A percentile compares a stretch with the other conserved stretches of the same genome.
Conservation (phyloP, 2,329 filamentous ascomycete species). For the Fusarium robinianum region DNA sequence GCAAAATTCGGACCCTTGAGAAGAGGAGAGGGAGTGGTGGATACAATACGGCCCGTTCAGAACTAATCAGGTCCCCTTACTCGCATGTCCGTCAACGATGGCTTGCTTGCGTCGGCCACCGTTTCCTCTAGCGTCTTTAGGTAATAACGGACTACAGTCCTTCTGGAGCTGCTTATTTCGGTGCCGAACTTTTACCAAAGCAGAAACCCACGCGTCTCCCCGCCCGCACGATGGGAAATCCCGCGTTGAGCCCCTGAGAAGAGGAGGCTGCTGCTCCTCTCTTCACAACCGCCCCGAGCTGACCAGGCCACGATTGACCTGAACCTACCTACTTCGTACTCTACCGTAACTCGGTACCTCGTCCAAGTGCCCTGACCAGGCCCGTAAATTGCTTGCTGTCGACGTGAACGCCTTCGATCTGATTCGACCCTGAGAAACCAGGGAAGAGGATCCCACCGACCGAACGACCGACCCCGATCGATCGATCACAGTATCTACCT, state of each 20-base stretch:
- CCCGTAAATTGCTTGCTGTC: conserved; percentile 24
- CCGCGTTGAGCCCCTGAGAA: conserved; percentile 9
- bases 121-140: conserved; percentile 24
- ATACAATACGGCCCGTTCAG: conserved; percentile 3
- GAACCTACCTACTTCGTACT: too few relatives aligned
- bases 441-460: neutral
- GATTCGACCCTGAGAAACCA: conserved; percentile 18
- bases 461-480: conserved; percentile 14
- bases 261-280: neutral
- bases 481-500: neutral
- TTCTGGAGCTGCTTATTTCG: conserved; percentile 21
- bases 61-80: neutral
- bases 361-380: conserved; percentile 9
- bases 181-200: conserved; percentile 27
- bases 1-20: neutral
- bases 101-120: too few relatives aligned
- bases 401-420: conserved; percentile 1
- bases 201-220: conserved; percentile 4
- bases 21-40: conserved; percentile 5
- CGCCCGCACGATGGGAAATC: neutral
- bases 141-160: conserved; percentile 24
- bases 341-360: conserved; percentile 11
- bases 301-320: conserved; percentile 19
- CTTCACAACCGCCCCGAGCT: too few relatives aligned
- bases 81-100: neutral